Conservation (phyloP, 2,329 filamentous ascomycete species). For the Neoarthrinium moseri region DNA sequence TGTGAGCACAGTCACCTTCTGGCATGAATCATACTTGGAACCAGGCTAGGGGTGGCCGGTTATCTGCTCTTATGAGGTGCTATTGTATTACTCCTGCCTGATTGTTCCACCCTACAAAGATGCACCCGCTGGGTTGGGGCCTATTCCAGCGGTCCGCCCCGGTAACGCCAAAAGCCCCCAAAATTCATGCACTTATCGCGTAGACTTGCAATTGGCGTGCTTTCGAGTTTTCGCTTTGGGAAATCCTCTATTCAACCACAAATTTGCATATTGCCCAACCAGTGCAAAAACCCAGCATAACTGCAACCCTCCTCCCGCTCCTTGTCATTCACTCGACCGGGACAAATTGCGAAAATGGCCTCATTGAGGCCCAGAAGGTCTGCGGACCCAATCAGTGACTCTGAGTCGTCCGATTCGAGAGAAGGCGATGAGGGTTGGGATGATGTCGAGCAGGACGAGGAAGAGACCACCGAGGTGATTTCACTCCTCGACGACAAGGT, state of each 20-base stretch:
- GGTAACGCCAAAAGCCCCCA: background rate
- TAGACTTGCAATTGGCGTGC: background rate
- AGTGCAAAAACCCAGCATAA: background rate
- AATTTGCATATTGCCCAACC: conserved; percentile 8
- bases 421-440: conserved; percentile 50
- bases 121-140: too few species aligned
- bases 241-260: conserved; percentile 4
- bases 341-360: conserved; percentile 1
- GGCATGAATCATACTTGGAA: too few species aligned
- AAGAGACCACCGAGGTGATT: conserved; percentile 58
- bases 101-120: too few species aligned
- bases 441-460: conserved; percentile 58
- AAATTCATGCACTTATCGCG: conserved; percentile 6
- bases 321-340: background rate
- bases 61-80: too few species aligned
- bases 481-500: conserved; percentile 67
- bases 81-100: too few species aligned
- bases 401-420: conserved; percentile 35
- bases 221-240: conserved; percentile 8
- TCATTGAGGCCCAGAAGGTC: conserved; percentile 4
- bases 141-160: too few species aligned
- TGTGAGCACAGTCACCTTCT: too few species aligned
- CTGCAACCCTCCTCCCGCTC: background rate
- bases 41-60: too few species aligned
- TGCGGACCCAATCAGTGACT: conserved; percentile 27